phyloP scores from a whole-genome alignment of 768 basidiomycete species.

The Suillus alpinus region DNA sequence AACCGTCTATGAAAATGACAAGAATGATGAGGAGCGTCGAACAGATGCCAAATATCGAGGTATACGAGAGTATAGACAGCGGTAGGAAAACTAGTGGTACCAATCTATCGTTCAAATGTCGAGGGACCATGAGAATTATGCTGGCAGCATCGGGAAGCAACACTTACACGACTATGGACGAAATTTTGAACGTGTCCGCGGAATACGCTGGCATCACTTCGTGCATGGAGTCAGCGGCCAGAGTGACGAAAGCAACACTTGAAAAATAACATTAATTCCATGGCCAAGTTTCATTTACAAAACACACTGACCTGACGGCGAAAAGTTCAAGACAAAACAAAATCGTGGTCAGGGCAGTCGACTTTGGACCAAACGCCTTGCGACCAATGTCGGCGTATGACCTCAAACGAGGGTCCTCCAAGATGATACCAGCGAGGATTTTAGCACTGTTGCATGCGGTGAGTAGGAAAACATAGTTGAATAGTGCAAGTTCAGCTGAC shows the following conservation, averaged over 20 bases:
- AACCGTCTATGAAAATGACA: constrained; percentile 81
- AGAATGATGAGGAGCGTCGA: constrained; percentile 73
- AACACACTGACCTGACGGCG: constrained; percentile 59
- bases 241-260: constrained; percentile 83
- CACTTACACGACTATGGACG: constrained; percentile 68
- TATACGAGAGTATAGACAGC: constrained; percentile 80
- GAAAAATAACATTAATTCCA: constrained; percentile 1
- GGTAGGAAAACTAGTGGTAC: constrained; percentile 86
- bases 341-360: constrained; percentile 58
- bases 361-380: constrained; percentile 81
- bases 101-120: constrained; percentile 39
- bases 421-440: constrained; percentile 74
- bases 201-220: constrained; percentile 67
- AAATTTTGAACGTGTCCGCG: constrained; percentile 69
- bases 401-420: constrained; percentile 62
- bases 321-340: constrained; percentile 90
- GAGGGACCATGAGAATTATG: background rate
- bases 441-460: constrained; percentile 60
- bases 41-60: constrained; percentile 81
- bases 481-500: constrained; percentile 42
- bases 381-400: constrained; percentile 90
- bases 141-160: background rate
- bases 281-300: background rate
- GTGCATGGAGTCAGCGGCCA: constrained; percentile 86
- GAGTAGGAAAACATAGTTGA: constrained; percentile 6